Evolutionary conservation across 345 rosid genomes (phyloP).

Genomic region (Gossypioides kirkii): DNA sequence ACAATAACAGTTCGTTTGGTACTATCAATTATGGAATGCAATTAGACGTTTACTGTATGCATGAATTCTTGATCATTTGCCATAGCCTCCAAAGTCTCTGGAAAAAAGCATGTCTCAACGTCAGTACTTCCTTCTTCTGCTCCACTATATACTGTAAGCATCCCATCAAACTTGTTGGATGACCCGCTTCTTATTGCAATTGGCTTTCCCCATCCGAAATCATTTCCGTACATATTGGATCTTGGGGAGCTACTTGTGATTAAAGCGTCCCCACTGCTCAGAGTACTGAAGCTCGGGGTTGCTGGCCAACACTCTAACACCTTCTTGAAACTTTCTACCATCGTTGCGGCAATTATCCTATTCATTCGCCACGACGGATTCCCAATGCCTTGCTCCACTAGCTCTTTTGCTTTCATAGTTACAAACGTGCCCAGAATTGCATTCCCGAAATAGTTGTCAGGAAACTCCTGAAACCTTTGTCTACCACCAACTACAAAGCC

Average conservation of each 20-base stretch:
- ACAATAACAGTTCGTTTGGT: too few species aligned
- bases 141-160: slow-evolving; percentile 22
- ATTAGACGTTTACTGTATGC: neutral
- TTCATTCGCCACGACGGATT: slow-evolving; percentile 22
- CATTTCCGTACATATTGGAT: slow-evolving; percentile 30
- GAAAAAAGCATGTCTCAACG: slow-evolving; percentile 18
- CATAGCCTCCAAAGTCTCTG: slow-evolving; percentile 9
- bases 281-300: neutral
- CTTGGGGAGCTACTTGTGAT: slow-evolving; percentile 30
- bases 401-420: slow-evolving; percentile 9
- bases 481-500: neutral
- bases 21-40: too few species aligned
- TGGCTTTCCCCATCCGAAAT: slow-evolving; percentile 14
- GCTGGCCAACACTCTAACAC: slow-evolving; percentile 9
- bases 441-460: neutral
- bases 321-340: neutral
- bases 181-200: slow-evolving; percentile 24
- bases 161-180: slow-evolving; percentile 17
- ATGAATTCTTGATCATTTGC: slow-evolving; percentile 27
- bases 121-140: slow-evolving; percentile 21
- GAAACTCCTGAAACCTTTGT: neutral
- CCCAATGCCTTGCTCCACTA: slow-evolving; percentile 20
- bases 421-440: neutral
- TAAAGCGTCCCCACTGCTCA: neutral
- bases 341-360: slow-evolving; percentile 9